These are phyloP conservation scores for Cyberlindnera saturnus DNA, from an alignment of 805 yeast species.

Conservation along the genomic window DNA sequence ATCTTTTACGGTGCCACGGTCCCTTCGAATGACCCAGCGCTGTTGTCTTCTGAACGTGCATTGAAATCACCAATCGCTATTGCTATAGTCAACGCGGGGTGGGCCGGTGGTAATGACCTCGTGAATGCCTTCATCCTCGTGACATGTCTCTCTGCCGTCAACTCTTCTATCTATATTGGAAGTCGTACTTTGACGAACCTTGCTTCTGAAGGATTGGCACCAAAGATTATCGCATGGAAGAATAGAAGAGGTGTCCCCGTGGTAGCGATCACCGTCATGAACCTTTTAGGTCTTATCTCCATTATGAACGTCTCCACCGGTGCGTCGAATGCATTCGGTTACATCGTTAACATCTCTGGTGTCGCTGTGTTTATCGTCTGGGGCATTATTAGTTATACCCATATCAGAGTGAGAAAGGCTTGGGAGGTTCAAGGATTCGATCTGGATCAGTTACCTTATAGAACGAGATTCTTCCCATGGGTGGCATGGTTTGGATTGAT, in stretches of 20 bases:
- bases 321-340: conserved; percentile 56
- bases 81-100: conserved; percentile 65
- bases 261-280: conserved; percentile 50
- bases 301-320: conserved; percentile 49
- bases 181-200: conserved; percentile 60
- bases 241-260: conserved; percentile 59
- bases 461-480: conserved; percentile 48
- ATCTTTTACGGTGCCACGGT: conserved; percentile 65
- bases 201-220: conserved; percentile 59
- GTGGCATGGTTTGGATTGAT: conserved; percentile 35
- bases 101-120: conserved; percentile 56
- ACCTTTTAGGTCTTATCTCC: conserved; percentile 57
- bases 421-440: conserved; percentile 58
- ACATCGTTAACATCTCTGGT: conserved; percentile 69
- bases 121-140: conserved; percentile 66
- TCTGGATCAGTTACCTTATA: conserved; percentile 63
- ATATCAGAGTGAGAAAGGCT: conserved; percentile 63
- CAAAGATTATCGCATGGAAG: conserved; percentile 43
- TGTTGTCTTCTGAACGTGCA: conserved; percentile 30
- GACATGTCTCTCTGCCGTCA: conserved; percentile 64
- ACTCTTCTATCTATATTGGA: conserved; percentile 64
- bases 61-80: conserved; percentile 67
- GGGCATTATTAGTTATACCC: conserved; percentile 59
- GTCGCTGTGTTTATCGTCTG: conserved; percentile 73
- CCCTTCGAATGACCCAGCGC: conserved; percentile 55